phyloP scores from a whole-genome alignment of 139 green algal species.

The Asterochloris sp. region DNA sequence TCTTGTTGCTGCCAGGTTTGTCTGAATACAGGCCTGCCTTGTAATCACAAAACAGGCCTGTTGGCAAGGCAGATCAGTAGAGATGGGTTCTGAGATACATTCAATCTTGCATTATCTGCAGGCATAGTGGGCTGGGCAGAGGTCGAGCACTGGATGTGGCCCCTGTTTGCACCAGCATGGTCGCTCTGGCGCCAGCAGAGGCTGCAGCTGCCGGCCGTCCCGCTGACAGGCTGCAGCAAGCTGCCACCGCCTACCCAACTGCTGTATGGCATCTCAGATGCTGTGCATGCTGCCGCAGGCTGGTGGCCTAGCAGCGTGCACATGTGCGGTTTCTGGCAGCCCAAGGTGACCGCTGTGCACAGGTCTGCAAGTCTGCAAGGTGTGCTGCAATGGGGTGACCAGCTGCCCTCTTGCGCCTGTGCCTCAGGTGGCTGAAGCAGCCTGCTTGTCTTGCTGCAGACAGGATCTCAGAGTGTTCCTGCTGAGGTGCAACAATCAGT shows the following conservation, averaged over 20 bases:
- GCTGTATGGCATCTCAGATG: slow-evolving; percentile 46
- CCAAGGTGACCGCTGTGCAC: not conserved
- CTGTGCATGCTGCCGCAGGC: slow-evolving; percentile 35
- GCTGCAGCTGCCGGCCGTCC: slow-evolving; percentile 42
- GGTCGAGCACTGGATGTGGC: slow-evolving; percentile 78
- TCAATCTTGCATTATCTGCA: not conserved
- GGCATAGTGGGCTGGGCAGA: slow-evolving; percentile 34
- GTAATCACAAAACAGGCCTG: not conserved
- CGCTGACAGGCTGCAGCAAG: not conserved
- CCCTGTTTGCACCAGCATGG: slow-evolving; percentile 66
- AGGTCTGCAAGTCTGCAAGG: no score
- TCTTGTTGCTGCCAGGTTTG: not conserved
- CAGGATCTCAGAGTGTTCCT: not conserved
- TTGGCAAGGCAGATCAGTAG: not conserved
- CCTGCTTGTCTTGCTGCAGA: no score
- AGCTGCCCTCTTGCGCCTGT: no score
- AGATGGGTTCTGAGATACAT: no score
- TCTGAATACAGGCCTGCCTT: not conserved
- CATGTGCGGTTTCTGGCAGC: slow-evolving; percentile 50
- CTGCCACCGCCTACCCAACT: slow-evolving; percentile 1
- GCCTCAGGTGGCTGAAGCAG: no score
- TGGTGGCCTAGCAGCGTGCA: slow-evolving; percentile 40
- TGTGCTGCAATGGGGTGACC: no score
- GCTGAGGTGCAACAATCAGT: not conserved
- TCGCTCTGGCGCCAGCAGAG: slow-evolving; percentile 38